These are phyloP conservation scores for Theileria orientalis DNA, from an alignment of 169 alveolate species.

Conservation along the genomic window DNA sequence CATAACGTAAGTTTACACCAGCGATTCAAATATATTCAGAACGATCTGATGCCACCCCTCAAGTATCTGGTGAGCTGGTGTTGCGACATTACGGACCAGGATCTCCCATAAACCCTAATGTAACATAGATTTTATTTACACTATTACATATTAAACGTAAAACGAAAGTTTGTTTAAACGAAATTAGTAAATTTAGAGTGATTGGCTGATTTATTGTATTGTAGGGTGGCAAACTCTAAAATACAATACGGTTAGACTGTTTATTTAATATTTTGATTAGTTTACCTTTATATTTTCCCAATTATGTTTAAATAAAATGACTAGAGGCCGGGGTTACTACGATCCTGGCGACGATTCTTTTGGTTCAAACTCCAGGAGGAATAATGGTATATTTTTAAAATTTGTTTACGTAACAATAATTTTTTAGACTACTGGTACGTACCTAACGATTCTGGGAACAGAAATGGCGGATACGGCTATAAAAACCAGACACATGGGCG, in stretches of 20 bases:
- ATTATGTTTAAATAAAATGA: conserved; percentile 25
- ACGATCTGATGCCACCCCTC: conserved; percentile 49
- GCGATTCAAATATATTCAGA: conserved; percentile 5
- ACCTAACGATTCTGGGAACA: conserved; percentile 29
- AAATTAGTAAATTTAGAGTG: not conserved
- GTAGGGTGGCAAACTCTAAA: not conserved
- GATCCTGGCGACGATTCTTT: conserved; percentile 45
- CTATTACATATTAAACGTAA: no score
- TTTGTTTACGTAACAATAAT: not conserved
- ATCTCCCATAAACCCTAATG: conserved; percentile 51
- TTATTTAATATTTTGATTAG: not conserved
- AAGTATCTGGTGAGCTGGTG: conserved; percentile 77
- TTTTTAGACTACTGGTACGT: conserved; percentile 43
- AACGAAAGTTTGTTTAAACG: no score
- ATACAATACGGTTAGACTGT: not conserved
- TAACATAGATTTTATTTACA: not conserved
- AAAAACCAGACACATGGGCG: conserved; percentile 27
- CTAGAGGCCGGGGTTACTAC: conserved; percentile 59
- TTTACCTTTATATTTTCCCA: not conserved
- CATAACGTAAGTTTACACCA: conserved; percentile 27
- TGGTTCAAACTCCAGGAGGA: conserved; percentile 22
- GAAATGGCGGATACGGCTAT: conserved; percentile 25
- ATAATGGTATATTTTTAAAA: conserved; percentile 1
- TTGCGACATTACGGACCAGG: conserved; percentile 76
- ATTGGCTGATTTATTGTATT: not conserved